These are phyloP conservation scores for Luffa aegyptiaca DNA, from an alignment of 306 rosid species.

Conservation along the genomic window DNA sequence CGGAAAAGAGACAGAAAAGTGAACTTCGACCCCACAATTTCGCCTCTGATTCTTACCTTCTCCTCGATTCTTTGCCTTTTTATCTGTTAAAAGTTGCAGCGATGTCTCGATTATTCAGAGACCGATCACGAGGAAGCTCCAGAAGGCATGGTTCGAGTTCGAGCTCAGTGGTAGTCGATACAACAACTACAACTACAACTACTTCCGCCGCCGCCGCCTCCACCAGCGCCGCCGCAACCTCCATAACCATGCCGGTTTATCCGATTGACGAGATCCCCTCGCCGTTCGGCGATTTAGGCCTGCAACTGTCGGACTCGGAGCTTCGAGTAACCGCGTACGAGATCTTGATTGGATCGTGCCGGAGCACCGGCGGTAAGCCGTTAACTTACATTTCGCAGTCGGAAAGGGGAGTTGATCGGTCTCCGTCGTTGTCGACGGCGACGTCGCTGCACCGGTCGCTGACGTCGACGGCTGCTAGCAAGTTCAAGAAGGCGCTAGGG, in stretches of 20 bases:
- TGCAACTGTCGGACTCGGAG: conserved; percentile 47
- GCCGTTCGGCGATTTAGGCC: conserved; percentile 47
- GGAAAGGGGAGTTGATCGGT: conserved; percentile 43
- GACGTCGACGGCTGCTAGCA: conserved; percentile 77
- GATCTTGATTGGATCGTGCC: conserved; percentile 70
- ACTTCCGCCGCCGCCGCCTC: background rate
- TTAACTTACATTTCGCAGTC: conserved; percentile 73
- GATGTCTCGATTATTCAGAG: conserved; percentile 52
- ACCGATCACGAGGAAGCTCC: conserved; percentile 31
- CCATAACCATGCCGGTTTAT: conserved; percentile 42
- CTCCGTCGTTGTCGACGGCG: conserved; percentile 19
- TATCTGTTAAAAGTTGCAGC: background rate
- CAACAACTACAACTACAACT: background rate
- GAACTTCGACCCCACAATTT: conserved; percentile 23
- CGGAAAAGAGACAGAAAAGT: conserved; percentile 9
- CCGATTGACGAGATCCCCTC: conserved; percentile 44
- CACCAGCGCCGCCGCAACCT: background rate
- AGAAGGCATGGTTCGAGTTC: conserved; percentile 13
- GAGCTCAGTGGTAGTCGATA: background rate
- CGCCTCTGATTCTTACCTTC: conserved; percentile 8
- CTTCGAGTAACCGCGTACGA: conserved; percentile 88
- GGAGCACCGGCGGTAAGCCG: conserved; percentile 71
- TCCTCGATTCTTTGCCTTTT: background rate
- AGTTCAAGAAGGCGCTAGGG: conserved; percentile 80
- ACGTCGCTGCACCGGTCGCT: conserved; percentile 65